A percentile compares a stretch with the other conserved stretches of the same genome.
phyloP scores from a whole-genome alignment of 306 rosid genomes.

The Citrullus mucosospermus region DNA sequence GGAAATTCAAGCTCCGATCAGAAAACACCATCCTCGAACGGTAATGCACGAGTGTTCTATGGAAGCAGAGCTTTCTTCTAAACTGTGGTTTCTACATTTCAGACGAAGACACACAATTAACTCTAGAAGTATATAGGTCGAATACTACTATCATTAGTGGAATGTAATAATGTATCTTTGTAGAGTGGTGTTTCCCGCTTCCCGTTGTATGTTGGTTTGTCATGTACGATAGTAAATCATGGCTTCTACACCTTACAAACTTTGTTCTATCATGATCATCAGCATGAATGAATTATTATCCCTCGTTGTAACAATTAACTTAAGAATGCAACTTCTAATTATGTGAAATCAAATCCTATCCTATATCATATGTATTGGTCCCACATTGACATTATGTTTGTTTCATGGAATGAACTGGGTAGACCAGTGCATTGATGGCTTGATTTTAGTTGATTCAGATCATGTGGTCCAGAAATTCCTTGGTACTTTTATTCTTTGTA shows the following conservation, averaged over 20 bases:
- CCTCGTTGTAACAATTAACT: slow-evolving; percentile 14
- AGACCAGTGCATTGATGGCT: not conserved
- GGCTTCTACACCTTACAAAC: slow-evolving; percentile 38
- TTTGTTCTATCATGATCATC: slow-evolving; percentile 14
- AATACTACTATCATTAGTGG: slow-evolving; percentile 35
- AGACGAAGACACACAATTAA: slow-evolving; percentile 32
- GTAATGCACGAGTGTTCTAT: slow-evolving; percentile 67
- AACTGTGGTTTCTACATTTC: slow-evolving; percentile 25
- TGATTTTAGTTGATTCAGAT: not conserved
- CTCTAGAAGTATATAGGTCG: slow-evolving; percentile 39
- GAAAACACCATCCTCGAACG: slow-evolving; percentile 25
- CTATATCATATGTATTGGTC: slow-evolving; percentile 21
- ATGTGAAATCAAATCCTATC: slow-evolving; percentile 25
- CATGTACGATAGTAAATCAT: slow-evolving; percentile 33
- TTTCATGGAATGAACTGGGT: not conserved
- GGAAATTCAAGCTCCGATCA: slow-evolving; percentile 70
- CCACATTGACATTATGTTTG: slow-evolving; percentile 33
- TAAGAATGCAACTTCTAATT: slow-evolving; percentile 11
- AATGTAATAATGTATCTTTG: slow-evolving; percentile 44
- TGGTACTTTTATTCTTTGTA: not conserved
- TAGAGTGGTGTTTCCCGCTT: slow-evolving; percentile 34
- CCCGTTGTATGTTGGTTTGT: slow-evolving; percentile 27
- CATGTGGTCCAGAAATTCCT: not conserved
- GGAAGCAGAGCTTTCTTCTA: slow-evolving; percentile 97
- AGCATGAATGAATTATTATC: slow-evolving; percentile 22